Evolutionary conservation across 108 stramenopile species (phyloP), one percentile per base, ranked within the genome.

Genomic region (Cylindrotheca fusiformis): DNA sequence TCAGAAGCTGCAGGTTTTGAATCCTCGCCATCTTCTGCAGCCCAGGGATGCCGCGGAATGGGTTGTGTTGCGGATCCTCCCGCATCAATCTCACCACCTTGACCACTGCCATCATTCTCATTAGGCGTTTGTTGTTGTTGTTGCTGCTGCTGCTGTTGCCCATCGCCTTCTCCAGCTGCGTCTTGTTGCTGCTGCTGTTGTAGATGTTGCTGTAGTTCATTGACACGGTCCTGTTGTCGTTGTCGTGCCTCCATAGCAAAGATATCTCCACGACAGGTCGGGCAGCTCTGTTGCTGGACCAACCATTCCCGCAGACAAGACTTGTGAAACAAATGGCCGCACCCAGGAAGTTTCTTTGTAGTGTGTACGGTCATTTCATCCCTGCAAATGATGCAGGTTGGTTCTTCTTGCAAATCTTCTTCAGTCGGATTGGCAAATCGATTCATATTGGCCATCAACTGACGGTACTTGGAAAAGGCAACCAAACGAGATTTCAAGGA

Each of bases 301-400:
- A 99, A 76, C 98, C 98, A 99, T 54, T 95, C 88, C 25, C 97
- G 83, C n/a, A 97, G 72, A 74, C 96, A 98, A 46, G 65, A 67
- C 52, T 76, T 71, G 66, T 81, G 80, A 48, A 76, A 98, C 19
- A 95, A 77, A 73, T 99, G 98, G 12, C 88, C 89, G 58, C 98
- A 99, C 2, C 82, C 82, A 20, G 97, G 96, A 25, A 99, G 62
- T 64, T 87, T 85, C 51, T 96, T 97, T 57, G 85, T 80, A 8
- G 84, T 86, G 22, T 61, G 50, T 6, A 87, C 72, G 33, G 91
- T 97, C 98, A 99, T 99, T 52, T 73, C 74, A 67, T 99, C 98
- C 4, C 98, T 95, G 81, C 98, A 99, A 69, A 99, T 97, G 69
- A 99, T 96, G 63, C 98, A 99, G n/a, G 82, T 75, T 3, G 92